Percentiles rank a stretch among this genome's conserved stretches.
Evolutionary conservation across 306 rosid genomes (phyloP).

Genomic region (Prunus mira): DNA sequence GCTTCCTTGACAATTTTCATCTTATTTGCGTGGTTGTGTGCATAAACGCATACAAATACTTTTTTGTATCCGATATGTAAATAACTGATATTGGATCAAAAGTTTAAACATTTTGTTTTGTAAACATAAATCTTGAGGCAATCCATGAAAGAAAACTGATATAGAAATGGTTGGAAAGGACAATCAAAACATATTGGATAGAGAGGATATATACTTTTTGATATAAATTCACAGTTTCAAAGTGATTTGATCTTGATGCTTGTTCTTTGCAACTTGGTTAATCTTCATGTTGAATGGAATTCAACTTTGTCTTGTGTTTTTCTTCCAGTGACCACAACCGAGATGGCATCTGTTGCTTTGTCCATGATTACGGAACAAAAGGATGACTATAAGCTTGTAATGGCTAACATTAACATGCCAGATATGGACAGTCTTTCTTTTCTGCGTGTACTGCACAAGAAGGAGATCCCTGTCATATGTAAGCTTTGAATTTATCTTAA

Average conservation of each 20-base stretch:
- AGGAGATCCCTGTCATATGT: slow-evolving; percentile 43
- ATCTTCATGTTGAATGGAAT: not conserved
- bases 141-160: not conserved
- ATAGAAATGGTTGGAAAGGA: not conserved
- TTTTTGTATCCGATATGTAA: not conserved
- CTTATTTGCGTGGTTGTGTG: too few species aligned
- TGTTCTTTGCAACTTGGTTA: slow-evolving; percentile 1
- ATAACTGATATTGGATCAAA: not conserved
- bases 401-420: slow-evolving; percentile 40
- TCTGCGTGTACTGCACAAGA: slow-evolving; percentile 14
- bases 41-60: too few species aligned
- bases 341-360: slow-evolving; percentile 36
- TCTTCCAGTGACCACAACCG: slow-evolving; percentile 35
- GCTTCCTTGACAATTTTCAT: too few species aligned
- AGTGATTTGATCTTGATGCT: not conserved
- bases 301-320: not conserved
- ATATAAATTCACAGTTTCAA: not conserved
- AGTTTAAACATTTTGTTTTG: not conserved
- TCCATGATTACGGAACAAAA: slow-evolving; percentile 35
- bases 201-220: not conserved
- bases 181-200: not conserved
- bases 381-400: slow-evolving; percentile 33
- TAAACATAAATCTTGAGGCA: not conserved
- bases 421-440: slow-evolving; percentile 26
- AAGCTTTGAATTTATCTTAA: slow-evolving; percentile 3